Evolutionary conservation across 179 eudicot species (phyloP).

Genomic region (Amaranthus tricolor): DNA sequence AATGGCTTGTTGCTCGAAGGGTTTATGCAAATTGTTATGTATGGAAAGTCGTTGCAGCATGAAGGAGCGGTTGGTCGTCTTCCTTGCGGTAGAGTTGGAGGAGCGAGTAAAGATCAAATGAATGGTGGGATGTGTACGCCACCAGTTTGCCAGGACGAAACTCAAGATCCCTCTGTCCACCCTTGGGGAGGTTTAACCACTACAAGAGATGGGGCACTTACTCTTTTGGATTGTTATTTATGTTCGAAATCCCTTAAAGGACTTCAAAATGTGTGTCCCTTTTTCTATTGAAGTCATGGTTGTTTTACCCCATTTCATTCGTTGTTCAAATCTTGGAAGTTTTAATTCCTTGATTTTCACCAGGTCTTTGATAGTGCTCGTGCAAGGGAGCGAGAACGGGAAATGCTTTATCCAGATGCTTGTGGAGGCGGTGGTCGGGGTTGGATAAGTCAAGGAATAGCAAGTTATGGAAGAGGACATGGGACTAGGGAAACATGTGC

Average conservation of each 20-base stretch:
- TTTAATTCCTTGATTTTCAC: constrained; percentile 20
- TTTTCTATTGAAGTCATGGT: not conserved
- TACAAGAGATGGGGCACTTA: constrained; percentile 74
- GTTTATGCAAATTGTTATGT: constrained; percentile 84
- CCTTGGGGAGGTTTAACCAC: constrained; percentile 98
- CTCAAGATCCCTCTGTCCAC: constrained; percentile 93
- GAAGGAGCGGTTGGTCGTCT: constrained; percentile 50
- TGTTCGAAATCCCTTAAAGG: constrained; percentile 77
- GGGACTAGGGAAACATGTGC: constrained; percentile 98
- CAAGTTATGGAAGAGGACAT: constrained; percentile 54
- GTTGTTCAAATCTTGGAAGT: constrained; percentile 10
- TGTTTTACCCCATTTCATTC: not conserved
- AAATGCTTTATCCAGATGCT: constrained; percentile 94
- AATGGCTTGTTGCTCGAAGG: constrained; percentile 93
- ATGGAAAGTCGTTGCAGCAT: constrained; percentile 87
- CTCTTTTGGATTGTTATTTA: constrained; percentile 83
- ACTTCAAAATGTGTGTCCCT: constrained; percentile 68
- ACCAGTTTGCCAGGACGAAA: constrained; percentile 54
- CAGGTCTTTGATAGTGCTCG: constrained; percentile 98
- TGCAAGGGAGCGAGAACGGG: constrained; percentile 94
- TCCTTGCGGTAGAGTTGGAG: constrained; percentile 38
- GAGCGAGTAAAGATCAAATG: constrained; percentile 35
- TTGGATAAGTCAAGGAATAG: constrained; percentile 70
- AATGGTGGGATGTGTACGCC: constrained; percentile 30
- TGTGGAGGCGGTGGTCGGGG: constrained; percentile 99